These are phyloP conservation scores for Ehretia macrophylla DNA, from an alignment of 257 asterid genomes.

Conservation along the genomic window DNA sequence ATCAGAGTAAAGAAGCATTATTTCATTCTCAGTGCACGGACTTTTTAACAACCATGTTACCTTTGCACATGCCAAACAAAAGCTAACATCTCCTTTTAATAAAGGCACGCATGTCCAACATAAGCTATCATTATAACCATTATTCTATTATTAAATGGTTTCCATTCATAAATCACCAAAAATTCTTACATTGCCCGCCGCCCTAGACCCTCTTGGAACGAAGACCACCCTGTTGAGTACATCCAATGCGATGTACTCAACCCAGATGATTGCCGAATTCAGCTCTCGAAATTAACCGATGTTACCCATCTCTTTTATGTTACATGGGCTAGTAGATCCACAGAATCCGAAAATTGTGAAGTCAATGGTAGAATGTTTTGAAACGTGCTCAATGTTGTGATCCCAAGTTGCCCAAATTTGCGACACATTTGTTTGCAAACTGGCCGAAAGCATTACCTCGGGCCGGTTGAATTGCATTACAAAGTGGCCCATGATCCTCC, in stretches of 20 bases:
- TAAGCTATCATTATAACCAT: too few species aligned
- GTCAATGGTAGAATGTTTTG: conserved; percentile 66
- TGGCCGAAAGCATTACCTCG: conserved; percentile 72
- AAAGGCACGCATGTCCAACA: too few species aligned
- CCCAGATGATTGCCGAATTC: conserved; percentile 37
- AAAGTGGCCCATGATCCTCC: conserved; percentile 62
- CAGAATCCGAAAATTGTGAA: conserved; percentile 66
- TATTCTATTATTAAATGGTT: too few species aligned
- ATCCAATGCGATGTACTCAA: conserved; percentile 70
- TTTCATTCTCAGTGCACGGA: too few species aligned
- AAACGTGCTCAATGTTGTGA: conserved; percentile 47
- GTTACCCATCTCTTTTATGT: conserved; percentile 74
- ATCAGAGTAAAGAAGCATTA: too few species aligned
- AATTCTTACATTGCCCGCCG: too few species aligned
- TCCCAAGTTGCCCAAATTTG: conserved; percentile 68
- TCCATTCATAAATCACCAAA: too few species aligned
- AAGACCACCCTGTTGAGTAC: conserved; percentile 73
- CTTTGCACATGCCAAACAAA: too few species aligned
- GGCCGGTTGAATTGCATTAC: conserved; percentile 50
- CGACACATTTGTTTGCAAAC: conserved; percentile 74
- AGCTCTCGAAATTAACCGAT: conserved; percentile 60
- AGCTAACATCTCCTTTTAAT: too few species aligned
- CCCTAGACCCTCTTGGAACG: conserved; percentile 76
- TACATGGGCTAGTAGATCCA: conserved; percentile 67
- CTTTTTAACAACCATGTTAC: too few species aligned